Evolutionary conservation across 805 yeast genomes (phyloP), one percentile per base, ranked within the genome.

Genomic region (Vanderwaltozyma tropicalis): DNA sequence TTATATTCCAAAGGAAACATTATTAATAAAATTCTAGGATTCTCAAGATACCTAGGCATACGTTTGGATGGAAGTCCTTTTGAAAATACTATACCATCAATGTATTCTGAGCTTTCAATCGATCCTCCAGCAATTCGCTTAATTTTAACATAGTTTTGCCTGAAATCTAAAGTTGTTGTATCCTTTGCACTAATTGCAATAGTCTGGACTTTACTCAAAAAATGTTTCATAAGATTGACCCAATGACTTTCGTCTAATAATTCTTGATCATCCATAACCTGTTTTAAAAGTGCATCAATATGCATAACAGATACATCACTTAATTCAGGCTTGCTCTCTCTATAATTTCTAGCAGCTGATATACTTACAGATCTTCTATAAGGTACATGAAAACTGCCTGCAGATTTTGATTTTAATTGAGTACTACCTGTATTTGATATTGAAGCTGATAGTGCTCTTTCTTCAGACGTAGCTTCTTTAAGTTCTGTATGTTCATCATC

Each of bases 1-100:
- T 78, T 67, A 47, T 86, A 92, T 52, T 88, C 97, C 19, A 92
- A 63, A 0, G 96, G 96, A 50, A 92, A 92, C 68, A 87, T 79
- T 5, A 92, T 69, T 14, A 94, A 66, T 41, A 89, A 76, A 28
- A 92, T 81, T 38, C 78, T 72, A 0, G 99, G 97, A 35, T 73
- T 68, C 0, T 54, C 50, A 7, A 94, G 66, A 18, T 56, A 52
- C 5, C 74, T 57, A 0, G 86, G 74, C 98, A 92, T 94, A 1
- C 72, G 57, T 50, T 80, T 84, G 28, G 83, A 66, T 3, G 95
- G 95, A 31, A 88, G 64, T 14, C 78, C 75, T 46, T 87, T 86
- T 0, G 96, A 81, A 58, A 88, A 86, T 3, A 85, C 80, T 4
- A 85, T 60, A 0, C 98, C 99, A 50, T 81, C 78, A 3, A 89